Evolutionary conservation across 2,329 filamentous ascomycete species (phyloP), one percentile per base, ranked within the genome.

Genomic region (Epicoccum sorghinum): DNA sequence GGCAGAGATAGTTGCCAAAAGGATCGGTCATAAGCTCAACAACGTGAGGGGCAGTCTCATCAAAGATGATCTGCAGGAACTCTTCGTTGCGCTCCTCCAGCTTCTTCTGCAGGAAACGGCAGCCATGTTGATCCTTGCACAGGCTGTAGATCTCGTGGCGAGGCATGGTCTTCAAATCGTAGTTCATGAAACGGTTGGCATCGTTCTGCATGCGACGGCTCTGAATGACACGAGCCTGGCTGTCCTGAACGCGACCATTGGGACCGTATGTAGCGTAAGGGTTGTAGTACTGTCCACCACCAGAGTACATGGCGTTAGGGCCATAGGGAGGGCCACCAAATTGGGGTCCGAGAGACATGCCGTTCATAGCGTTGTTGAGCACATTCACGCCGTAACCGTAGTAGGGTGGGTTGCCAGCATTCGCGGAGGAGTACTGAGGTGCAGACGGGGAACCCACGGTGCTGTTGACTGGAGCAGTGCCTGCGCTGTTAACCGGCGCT

Each of bases 1-100:
- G 95, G 82, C 93, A 98, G 64, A 99, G 87, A 77, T 99, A 99
- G 81, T 99, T 99, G 74, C 95, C 95, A 75, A 99, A 99, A 8
- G 95, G 93, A 77, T 99, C 83, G 57, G 92, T 97, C 95, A 99
- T 99, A 62, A 99, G 83, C 80, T 99, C 95, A 60, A 96, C 88
- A 65, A 99, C 93, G 74, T 98, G 92, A 70, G 89, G 84, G 72
- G 93, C 91, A 47, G 93, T 96, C 80, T 99, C 95, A 27, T 88
- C 82, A 82, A 96, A 99, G 74, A 99, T 98, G 81, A 93, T 87
- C 74, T 96, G 89, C 46, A 97, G 85, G 68, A 96, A 86, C 25
- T 93, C 89, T 4, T 89, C 84, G 64, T 89, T 87, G 65, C 89
- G 89, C 70, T 96, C 93, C 78, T 99, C 95, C 4, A 99, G 83